Evolutionary conservation across 2,329 filamentous ascomycete species (phyloP), one percentile per base, ranked within the genome.

Genomic region (Colletotrichum aenigma): DNA sequence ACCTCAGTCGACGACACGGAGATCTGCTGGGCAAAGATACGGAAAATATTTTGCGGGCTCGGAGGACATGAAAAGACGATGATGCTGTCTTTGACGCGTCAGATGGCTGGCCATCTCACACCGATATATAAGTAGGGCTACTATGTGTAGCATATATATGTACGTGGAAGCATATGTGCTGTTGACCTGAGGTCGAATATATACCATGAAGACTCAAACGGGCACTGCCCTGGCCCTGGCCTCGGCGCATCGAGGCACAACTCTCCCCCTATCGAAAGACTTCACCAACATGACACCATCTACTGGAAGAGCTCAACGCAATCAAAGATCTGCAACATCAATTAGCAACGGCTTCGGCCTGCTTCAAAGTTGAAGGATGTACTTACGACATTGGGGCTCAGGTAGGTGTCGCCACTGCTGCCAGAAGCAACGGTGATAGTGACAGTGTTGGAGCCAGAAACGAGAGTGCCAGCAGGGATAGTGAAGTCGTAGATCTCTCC

Each of bases 401-500:
- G 82, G 81, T 88, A 93, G 0, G 82, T 84, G 26, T 82, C 83
- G 1, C 91, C 91, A 12, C 86, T 87, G 80, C 88, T 93, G 2
- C 92, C 92, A 21, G 91, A 93, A 28, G 89, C 84, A 34, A 90
- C 89, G 56, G 83, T 87, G 75, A 94, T 91, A 8, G 88, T 91
- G 67, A 94, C 89, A n/a, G 90, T 93, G 79, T 94, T 94, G 9
- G 83, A 83, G 1, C 92, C 93, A n/a, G 85, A 84, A 9, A 90
- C 86, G 62, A 94, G 86, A 4, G 86, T 91, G 1, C 91, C 91
- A 3, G 89, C 84, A 1, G 92, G 91, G 62, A 94, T 89, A n/a
- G 83, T 84, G 61, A 91, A 88, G 75, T 92, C 88, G 79, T 94
- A 94, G 7, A 93, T 88, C 78, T 94, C 92, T 6, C 92, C 92